phyloP scores from a whole-genome alignment of 139 green algal genomes.

The Astrephomene gubernaculifera region DNA sequence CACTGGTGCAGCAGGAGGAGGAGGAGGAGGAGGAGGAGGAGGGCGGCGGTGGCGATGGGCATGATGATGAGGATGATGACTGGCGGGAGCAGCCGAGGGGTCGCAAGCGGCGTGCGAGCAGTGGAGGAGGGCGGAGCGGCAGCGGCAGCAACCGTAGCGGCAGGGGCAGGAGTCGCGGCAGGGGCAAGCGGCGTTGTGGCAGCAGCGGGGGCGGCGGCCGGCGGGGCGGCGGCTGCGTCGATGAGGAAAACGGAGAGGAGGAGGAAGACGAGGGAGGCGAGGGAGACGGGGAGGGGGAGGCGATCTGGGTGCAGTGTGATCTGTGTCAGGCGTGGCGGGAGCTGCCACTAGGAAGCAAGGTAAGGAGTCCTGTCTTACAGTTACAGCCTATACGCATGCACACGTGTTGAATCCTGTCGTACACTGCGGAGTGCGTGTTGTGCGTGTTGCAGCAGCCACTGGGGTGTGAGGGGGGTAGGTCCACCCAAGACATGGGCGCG shows the following conservation, averaged over 20 bases:
- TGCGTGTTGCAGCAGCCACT: no score
- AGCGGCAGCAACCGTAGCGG: conserved; percentile 1
- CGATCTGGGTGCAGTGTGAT: conserved; percentile 74
- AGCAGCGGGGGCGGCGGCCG: not conserved
- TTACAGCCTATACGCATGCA: not conserved
- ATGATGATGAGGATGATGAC: not conserved
- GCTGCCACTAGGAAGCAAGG: not conserved
- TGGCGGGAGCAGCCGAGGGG: not conserved
- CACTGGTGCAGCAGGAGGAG: no score
- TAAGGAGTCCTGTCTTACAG: not conserved
- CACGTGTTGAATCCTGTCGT: not conserved
- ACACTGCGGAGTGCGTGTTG: no score
- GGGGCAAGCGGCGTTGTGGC: not conserved
- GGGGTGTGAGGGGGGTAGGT: no score
- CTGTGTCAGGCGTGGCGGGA: conserved; percentile 80
- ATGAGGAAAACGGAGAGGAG: not conserved
- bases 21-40: not conserved
- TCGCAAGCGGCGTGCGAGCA: not conserved
- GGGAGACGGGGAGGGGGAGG: not conserved
- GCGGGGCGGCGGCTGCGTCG: not conserved
- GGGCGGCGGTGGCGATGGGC: not conserved
- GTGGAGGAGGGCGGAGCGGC: not conserved
- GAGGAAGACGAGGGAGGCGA: not conserved
- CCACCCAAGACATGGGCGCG: no score
- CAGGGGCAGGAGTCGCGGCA: not conserved